Percentiles rank a stretch among this genome's conserved stretches.
Evolutionary conservation across 768 basidiomycete genomes (phyloP).

Genomic region (Exidia glandulosa): DNA sequence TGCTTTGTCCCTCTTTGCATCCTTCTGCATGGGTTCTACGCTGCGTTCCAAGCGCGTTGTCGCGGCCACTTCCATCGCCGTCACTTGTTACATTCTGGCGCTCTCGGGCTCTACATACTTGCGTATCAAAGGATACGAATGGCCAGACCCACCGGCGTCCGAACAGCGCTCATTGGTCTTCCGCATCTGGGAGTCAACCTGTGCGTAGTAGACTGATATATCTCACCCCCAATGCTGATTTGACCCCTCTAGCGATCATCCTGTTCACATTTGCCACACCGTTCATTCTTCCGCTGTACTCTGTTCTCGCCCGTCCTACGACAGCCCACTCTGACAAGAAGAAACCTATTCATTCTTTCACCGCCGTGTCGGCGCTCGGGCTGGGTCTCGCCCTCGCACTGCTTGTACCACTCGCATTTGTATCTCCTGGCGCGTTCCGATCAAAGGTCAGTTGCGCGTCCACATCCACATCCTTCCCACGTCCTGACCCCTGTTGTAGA

Average conservation of each 20-base stretch:
- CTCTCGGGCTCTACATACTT: neutral
- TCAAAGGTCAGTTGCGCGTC: conserved; percentile 23
- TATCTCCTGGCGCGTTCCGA: conserved; percentile 31
- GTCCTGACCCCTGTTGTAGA: conserved; percentile 13
- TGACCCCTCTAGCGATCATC: neutral
- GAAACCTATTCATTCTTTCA: conserved; percentile 44
- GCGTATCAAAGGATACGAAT: neutral
- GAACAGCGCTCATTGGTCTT: neutral
- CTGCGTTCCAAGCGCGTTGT: conserved; percentile 30
- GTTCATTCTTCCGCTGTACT: neutral
- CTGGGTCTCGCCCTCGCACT: conserved; percentile 36
- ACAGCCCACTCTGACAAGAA: conserved; percentile 29
- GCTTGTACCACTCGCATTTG: conserved; percentile 47
- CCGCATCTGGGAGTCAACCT: neutral
- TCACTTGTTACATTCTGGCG: neutral
- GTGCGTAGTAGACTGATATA: neutral
- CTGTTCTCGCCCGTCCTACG: conserved; percentile 1
- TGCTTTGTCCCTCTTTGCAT: conserved; percentile 33
- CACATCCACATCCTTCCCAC: conserved; percentile 6
- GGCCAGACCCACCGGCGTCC: neutral
- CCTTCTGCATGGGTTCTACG: conserved; percentile 41
- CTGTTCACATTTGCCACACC: neutral
- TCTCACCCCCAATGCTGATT: neutral
- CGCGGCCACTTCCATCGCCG: neutral
- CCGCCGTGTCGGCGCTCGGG: conserved; percentile 41